Evolutionary conservation across 2,329 filamentous ascomycete genomes (phyloP).

Genomic region (Penicillium sp.): DNA sequence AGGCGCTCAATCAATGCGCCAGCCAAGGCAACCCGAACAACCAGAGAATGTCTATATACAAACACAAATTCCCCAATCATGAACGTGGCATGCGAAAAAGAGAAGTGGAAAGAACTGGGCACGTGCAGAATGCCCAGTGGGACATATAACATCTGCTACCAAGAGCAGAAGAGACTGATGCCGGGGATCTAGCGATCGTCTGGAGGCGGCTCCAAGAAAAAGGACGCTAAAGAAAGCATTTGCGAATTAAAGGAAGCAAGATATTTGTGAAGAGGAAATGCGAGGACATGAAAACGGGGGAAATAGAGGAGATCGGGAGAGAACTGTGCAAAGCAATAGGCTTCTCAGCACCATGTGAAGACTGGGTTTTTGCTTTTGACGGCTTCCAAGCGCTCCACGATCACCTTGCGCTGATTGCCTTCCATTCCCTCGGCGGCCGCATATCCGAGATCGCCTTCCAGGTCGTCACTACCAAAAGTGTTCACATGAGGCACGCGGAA

Average conservation of each 20-base stretch:
- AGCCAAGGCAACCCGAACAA: conserved; percentile 21
- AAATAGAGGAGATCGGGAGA: neutral
- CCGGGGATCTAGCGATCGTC: neutral
- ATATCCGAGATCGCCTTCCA: conserved; percentile 90
- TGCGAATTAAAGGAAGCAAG: conserved; percentile 16
- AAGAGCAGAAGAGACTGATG: neutral
- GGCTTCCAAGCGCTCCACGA: conserved; percentile 91
- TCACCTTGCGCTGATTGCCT: conserved; percentile 84
- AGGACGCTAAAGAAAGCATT: conserved; percentile 18
- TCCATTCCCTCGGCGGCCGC: conserved; percentile 92
- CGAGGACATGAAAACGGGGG: conserved; percentile 10
- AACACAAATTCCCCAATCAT: conserved; percentile 27
- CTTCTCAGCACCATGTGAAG: conserved; percentile 84
- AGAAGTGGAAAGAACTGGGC: conserved; percentile 7
- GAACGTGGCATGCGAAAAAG: conserved; percentile 15
- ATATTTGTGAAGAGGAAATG: conserved; percentile 11
- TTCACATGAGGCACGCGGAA: conserved; percentile 31
- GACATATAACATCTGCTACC: conserved; percentile 17
- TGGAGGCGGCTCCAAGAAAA: conserved; percentile 5
- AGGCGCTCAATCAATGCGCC: conserved; percentile 25
- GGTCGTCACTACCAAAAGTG: conserved; percentile 64
- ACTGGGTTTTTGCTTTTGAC: conserved; percentile 94
- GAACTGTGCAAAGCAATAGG: conserved; percentile 3
- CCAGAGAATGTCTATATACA: conserved; percentile 36
- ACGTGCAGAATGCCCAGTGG: conserved; percentile 11